A percentile compares a stretch with the other conserved stretches of the same genome.
phyloP scores from a whole-genome alignment of 768 basidiomycete species.

The Russula lepida region DNA sequence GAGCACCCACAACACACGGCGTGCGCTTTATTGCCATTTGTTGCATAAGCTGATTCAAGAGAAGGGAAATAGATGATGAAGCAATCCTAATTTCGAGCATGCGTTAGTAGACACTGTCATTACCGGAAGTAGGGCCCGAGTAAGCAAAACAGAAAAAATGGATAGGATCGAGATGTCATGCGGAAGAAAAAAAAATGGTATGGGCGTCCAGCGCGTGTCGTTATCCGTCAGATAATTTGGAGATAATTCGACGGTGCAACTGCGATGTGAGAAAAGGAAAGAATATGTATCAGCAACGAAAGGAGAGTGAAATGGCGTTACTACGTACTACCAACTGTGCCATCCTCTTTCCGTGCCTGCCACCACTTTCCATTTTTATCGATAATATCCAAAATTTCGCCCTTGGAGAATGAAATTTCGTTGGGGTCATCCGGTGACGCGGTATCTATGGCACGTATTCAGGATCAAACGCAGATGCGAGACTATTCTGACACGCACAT shows the following conservation, averaged over 20 bases:
- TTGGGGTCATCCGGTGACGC: slow-evolving; percentile 95
- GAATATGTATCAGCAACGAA: not conserved
- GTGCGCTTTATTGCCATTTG: not conserved
- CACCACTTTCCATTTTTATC: slow-evolving; percentile 95
- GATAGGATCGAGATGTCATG: not conserved
- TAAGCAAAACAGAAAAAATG: not conserved
- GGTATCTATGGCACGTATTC: slow-evolving; percentile 47
- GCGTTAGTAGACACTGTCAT: slow-evolving; percentile 9
- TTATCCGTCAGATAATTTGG: slow-evolving; percentile 44
- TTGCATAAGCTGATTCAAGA: not conserved
- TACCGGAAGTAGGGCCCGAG: not conserved
- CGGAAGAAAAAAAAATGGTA: not conserved
- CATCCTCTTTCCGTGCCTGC: slow-evolving; percentile 78
- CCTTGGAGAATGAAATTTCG: slow-evolving; percentile 90
- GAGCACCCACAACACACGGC: not conserved
- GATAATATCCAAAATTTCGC: slow-evolving; percentile 84
- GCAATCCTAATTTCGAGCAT: slow-evolving; percentile 2
- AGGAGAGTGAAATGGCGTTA: slow-evolving; percentile 13
- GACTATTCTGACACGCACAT: slow-evolving; percentile 39
- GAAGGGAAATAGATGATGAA: not conserved
- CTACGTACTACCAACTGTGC: slow-evolving; percentile 65
- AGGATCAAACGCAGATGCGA: not conserved
- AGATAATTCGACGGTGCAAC: slow-evolving; percentile 85
- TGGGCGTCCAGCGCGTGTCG: slow-evolving; percentile 9
- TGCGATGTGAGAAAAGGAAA: slow-evolving; percentile 25